These are phyloP conservation scores for Phytopythium montanum DNA, from an alignment of 352 stramenopile genomes.

Conservation along the genomic window DNA sequence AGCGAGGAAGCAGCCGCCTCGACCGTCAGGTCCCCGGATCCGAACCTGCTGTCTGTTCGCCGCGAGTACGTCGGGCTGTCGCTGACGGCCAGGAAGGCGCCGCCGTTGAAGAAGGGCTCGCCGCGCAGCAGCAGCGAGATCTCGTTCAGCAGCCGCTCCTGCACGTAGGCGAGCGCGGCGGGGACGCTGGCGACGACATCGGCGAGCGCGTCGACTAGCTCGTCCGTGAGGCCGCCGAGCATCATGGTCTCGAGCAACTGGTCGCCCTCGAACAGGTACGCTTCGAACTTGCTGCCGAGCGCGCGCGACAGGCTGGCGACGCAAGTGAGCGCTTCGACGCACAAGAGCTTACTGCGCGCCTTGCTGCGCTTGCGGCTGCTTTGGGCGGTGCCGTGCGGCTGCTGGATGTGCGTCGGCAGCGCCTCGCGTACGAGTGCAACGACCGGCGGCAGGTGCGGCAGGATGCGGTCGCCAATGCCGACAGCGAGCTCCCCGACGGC, in stretches of 20 bases:
- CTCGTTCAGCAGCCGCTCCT: constrained; percentile 95
- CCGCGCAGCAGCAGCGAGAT: constrained; percentile 94
- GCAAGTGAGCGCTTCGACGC: constrained; percentile 79
- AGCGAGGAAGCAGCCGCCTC: constrained; percentile 20
- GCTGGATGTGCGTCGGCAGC: constrained; percentile 44
- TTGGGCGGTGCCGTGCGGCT: constrained; percentile 11
- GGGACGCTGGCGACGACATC: constrained; percentile 90
- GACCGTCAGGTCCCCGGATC: constrained; percentile 14
- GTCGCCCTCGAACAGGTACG: constrained; percentile 55
- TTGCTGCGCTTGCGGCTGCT: constrained; percentile 30
- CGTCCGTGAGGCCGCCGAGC: constrained; percentile 89
- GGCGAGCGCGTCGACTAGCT: constrained; percentile 92
- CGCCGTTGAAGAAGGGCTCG: constrained; percentile 52
- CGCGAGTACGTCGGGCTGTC: not conserved
- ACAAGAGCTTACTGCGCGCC: constrained; percentile 75
- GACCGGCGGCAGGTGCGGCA: constrained; percentile 80
- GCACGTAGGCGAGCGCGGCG: constrained; percentile 85
- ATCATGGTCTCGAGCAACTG: constrained; percentile 84
- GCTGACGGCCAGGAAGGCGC: not conserved
- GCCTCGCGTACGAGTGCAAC: constrained; percentile 75
- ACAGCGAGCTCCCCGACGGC: constrained; percentile 92
- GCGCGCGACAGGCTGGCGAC: constrained; percentile 72
- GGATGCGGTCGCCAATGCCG: constrained; percentile 86
- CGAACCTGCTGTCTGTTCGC: not conserved
- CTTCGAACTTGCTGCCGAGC: constrained; percentile 57